Base-by-base conservation (phyloP, 768 basidiomycete species). In the Naematelia aurantialba region DNA sequence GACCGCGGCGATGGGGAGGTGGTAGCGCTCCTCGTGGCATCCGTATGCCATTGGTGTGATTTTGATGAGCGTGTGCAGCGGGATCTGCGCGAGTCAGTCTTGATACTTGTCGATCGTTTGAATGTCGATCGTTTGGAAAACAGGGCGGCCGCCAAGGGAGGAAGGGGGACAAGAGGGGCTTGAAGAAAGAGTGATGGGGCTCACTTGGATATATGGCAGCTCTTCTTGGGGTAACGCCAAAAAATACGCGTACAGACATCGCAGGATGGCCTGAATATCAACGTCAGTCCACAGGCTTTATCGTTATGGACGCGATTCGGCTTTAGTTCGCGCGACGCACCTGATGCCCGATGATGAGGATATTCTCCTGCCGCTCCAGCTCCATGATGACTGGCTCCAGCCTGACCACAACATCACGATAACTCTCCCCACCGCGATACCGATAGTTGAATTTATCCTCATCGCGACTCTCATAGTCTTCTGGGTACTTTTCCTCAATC, bases 361-460 rank as follows among this genome's bases (percentile, higher is more conserved):
- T 91, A 74, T 99, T 94, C 78, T 94, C 89, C 76, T 98, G 96
- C 55, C 96, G 82, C 78, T 99, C 96, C 22, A 99, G 82, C 76
- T 99, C 96, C 91, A 99, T 97, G 67, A 99, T 99, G 53, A 98
- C 89, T 22, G 96, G 96, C 75, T 99, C 96, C 25, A 99, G 80
- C 39, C 94, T 85, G 3, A 90, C 84, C 12, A 96, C 91, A 26
- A 99, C 94, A 72, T 99, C 96, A 34, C 96, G 86, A 76, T 99
- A 99, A 1, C 91, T 96, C 79, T 99, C 96, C 55, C 96, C 96
- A 19, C 56, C 92, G 68, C 96, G 83, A 77, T 97, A 98, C 26
- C 96, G 85, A 77, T 99, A 99, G 78, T 98, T 98, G 78, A 96
- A 99, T 79, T 99, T 99, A 81, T 99, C 96, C 59, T 97, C 91